phyloP scores from a whole-genome alignment of 768 basidiomycete species.

The Panellus pusillus region DNA sequence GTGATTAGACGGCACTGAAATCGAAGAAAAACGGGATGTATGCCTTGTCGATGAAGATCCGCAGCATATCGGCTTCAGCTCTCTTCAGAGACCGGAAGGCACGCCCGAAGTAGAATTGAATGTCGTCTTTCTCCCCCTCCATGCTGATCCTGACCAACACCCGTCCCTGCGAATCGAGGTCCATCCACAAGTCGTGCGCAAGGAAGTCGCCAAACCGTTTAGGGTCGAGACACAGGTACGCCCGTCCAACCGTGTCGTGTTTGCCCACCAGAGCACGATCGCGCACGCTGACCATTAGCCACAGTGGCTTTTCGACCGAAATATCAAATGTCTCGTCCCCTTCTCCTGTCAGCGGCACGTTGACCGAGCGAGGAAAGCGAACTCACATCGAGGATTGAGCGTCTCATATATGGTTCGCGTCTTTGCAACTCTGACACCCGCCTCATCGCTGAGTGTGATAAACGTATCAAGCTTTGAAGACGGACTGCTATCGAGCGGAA shows the following conservation, averaged over 20 bases:
- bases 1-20: no score
- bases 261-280: slow-evolving; percentile 90
- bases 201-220: slow-evolving; percentile 85
- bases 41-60: slow-evolving; percentile 98
- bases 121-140: slow-evolving; percentile 99
- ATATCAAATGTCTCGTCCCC: slow-evolving; percentile 98
- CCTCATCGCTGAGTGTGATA: slow-evolving; percentile 91
- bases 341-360: slow-evolving; percentile 32
- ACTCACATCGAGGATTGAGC: slow-evolving; percentile 84
- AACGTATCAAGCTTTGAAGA: slow-evolving; percentile 89
- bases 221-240: slow-evolving; percentile 91
- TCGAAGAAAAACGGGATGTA: slow-evolving; percentile 28
- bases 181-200: slow-evolving; percentile 90
- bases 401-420: slow-evolving; percentile 95
- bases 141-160: slow-evolving; percentile 89
- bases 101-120: slow-evolving; percentile 95
- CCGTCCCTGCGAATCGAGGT: slow-evolving; percentile 83
- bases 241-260: slow-evolving; percentile 88
- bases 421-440: slow-evolving; percentile 86
- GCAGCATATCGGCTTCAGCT: slow-evolving; percentile 92
- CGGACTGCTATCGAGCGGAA: slow-evolving; percentile 71
- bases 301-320: slow-evolving; percentile 89
- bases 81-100: slow-evolving; percentile 93
- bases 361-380: slow-evolving; percentile 2
- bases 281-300: slow-evolving; percentile 95